Percentiles rank a stretch among this genome's conserved stretches.
Evolutionary conservation across 352 stramenopile genomes (phyloP).

Genomic region (Elongisporangium anandrum): DNA sequence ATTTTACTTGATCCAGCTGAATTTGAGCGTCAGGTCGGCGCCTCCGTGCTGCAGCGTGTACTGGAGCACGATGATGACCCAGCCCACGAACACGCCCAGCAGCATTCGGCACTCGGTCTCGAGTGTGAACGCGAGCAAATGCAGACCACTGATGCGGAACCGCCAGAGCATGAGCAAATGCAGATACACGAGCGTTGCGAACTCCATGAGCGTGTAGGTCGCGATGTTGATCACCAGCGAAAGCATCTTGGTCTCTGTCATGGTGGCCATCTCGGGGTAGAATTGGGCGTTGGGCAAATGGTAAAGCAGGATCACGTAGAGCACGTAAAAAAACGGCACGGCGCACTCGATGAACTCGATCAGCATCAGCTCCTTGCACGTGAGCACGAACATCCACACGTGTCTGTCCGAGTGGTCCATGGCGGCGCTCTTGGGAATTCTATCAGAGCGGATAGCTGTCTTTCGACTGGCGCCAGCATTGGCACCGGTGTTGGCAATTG

Average conservation of each 20-base stretch:
- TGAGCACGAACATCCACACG: no score
- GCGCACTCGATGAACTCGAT: no score
- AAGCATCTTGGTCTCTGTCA: background rate
- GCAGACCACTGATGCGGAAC: background rate
- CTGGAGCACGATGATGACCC: background rate
- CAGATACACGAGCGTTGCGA: background rate
- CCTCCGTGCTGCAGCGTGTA: background rate
- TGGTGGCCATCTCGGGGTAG: background rate
- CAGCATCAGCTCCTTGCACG: no score
- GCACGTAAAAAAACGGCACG: background rate
- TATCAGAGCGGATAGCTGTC: no score
- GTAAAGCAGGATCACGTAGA: background rate
- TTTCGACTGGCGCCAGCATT: no score
- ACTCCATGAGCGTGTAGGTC: background rate
- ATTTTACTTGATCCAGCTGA: background rate
- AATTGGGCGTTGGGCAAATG: background rate
- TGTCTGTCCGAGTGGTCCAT: no score
- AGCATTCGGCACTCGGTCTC: constrained; percentile 7
- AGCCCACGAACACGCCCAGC: background rate
- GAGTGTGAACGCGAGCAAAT: background rate
- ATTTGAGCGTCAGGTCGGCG: background rate
- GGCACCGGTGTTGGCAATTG: no score
- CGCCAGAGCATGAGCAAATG: background rate
- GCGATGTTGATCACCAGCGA: background rate
- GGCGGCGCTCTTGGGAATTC: no score